Percentiles rank a stretch among this genome's conserved stretches.
Evolutionary conservation across 2,329 filamentous ascomycete genomes (phyloP).

Genomic region (Verticillium tricorpus): DNA sequence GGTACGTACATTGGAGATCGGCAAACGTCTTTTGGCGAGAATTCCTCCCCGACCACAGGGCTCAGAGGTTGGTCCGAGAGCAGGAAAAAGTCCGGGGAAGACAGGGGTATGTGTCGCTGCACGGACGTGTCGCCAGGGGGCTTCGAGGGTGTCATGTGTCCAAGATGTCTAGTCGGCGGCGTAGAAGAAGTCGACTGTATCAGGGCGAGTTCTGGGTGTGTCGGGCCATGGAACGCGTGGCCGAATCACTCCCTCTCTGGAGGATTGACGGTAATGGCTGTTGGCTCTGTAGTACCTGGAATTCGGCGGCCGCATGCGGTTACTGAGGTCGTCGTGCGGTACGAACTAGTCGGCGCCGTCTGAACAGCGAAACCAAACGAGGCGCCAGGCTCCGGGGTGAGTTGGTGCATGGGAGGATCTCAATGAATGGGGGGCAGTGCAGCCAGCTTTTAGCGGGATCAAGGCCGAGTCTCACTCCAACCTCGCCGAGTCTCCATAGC

Average conservation of each 20-base stretch:
- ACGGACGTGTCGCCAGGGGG: not conserved
- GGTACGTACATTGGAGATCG: not conserved
- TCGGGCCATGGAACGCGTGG: not conserved
- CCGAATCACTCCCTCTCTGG: not conserved
- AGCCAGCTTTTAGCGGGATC: not conserved
- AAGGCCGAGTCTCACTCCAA: not conserved
- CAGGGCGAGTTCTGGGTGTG: not conserved
- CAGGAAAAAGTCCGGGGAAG: slow-evolving; percentile 2
- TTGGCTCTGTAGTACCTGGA: not conserved
- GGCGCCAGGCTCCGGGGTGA: not conserved
- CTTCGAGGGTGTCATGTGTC: slow-evolving; percentile 12
- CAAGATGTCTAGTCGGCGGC: slow-evolving; percentile 3
- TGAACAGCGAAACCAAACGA: not conserved
- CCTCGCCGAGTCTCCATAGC: not conserved
- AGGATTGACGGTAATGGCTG: not conserved
- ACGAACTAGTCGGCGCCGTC: not conserved
- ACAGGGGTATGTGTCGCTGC: not conserved
- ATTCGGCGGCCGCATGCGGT: not conserved
- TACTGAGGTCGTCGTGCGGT: not conserved
- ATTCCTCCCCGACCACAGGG: not conserved
- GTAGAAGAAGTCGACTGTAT: not conserved
- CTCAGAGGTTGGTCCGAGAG: not conserved
- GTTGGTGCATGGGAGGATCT: not conserved
- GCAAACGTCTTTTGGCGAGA: not conserved
- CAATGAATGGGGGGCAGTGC: not conserved